Evolutionary conservation across 768 basidiomycete species (phyloP).

Genomic region (Termitomyces sp.): DNA sequence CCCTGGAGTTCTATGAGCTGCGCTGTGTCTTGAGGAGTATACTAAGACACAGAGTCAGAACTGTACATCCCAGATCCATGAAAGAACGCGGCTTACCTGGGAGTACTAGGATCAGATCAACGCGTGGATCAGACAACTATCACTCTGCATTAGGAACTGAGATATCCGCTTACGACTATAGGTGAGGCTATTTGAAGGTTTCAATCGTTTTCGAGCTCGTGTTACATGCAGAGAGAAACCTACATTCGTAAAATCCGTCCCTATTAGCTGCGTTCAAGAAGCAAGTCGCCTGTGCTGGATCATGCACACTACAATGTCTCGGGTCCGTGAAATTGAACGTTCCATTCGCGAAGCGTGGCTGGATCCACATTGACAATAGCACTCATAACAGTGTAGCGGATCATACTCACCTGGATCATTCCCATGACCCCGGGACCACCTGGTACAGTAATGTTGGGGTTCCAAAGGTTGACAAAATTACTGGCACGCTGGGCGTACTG

Average conservation of each 20-base stretch:
- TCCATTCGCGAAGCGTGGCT: constrained; percentile 58
- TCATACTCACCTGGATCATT: constrained; percentile 54
- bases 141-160: not conserved
- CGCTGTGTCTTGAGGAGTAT: constrained; percentile 65
- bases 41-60: constrained; percentile 33
- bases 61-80: not conserved
- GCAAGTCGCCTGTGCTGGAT: constrained; percentile 55
- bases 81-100: constrained; percentile 35
- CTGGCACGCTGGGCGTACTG: constrained; percentile 54
- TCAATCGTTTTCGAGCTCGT: not conserved
- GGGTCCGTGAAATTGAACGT: constrained; percentile 66
- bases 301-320: constrained; percentile 63
- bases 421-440: constrained; percentile 46
- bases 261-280: constrained; percentile 53
- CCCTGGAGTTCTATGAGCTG: constrained; percentile 62
- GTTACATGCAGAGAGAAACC: not conserved
- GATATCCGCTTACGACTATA: constrained; percentile 43
- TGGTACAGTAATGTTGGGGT: constrained; percentile 52
- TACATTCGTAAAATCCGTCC: constrained; percentile 65
- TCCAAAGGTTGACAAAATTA: constrained; percentile 63
- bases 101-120: constrained; percentile 40
- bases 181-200: constrained; percentile 39
- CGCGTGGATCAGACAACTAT: not conserved
- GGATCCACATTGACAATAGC: not conserved
- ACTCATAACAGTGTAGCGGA: not conserved